Base-by-base conservation (phyloP, 768 basidiomycete species). In the Gloeophyllum trabeum region DNA sequence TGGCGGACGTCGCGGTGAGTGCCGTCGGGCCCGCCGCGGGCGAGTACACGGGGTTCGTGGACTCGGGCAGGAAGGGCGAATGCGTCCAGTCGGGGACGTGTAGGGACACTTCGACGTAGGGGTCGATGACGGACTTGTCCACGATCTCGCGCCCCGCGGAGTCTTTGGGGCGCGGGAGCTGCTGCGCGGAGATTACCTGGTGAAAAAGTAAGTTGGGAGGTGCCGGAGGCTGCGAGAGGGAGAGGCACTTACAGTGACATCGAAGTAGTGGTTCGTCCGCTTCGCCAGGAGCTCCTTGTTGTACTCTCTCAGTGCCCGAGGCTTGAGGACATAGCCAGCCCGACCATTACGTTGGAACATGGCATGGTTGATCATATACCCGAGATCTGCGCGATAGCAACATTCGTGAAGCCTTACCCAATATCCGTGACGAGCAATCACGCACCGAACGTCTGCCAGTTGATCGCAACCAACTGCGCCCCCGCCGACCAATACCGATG, bases 361-460 rank as follows among this genome's bases (percentile, higher is more conserved):
- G 4, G 93, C 89, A 46, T 86, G 79, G 54, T 96, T 99, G 58
- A 97, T 88, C 66, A 82, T 79, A 54, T 82, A 85, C 2, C 90
- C 92, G 40, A 90, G 61, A 60, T 97, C 92, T 91, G 57, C 4
- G 40, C 22, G 32, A 20, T 38, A 43, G 12, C 19, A 24, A 41
- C 13, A 44, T 51, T 4, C n/a, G 13, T 6, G 16, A 24, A 32
- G 22, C 22, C 30, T 19, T 34, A 24, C 7, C 28, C 40, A 7
- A 30, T 30, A 30, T 16, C 7, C 10, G 16, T 30, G 7, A 16
- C 28, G 10, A 4, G 18, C 23, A 22, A 4, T 6, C 1, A 66
- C 79, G 43, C 54, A 93, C 91, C 92, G 49, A 81, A 81, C 0
- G 92, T 98, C 61, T 99, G 94, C 91, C 92, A 98, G 59, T 99